phyloP scores from a whole-genome alignment of 2,329 filamentous ascomycete genomes.

The Plenodomus tracheiphilus region DNA sequence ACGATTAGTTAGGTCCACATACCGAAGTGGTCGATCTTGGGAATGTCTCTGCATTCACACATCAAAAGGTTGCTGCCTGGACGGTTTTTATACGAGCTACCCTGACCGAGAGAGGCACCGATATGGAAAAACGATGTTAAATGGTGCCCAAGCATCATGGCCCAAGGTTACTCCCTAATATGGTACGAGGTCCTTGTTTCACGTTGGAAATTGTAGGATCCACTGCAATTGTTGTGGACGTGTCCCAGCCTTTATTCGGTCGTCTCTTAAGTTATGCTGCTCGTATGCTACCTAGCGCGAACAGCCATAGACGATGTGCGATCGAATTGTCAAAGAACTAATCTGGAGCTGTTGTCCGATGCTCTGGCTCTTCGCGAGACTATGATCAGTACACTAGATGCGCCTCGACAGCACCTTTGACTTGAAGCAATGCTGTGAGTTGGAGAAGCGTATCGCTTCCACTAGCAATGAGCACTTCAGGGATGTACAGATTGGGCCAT shows the following conservation, averaged over 20 bases:
- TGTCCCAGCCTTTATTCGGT: constrained; percentile 44
- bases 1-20: background rate
- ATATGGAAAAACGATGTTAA: background rate
- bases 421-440: constrained; percentile 31
- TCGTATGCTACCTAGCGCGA: constrained; percentile 36
- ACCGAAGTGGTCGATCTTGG: background rate
- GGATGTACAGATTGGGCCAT: constrained; percentile 38
- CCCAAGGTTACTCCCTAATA: constrained; percentile 34
- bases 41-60: too few species aligned
- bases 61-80: too few species aligned
- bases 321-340: constrained; percentile 42
- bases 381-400: constrained; percentile 36
- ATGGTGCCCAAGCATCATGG: constrained; percentile 23
- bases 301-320: constrained; percentile 48
- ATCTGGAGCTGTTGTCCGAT: constrained; percentile 51
- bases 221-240: constrained; percentile 7
- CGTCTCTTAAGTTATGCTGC: constrained; percentile 47
- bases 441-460: constrained; percentile 30
- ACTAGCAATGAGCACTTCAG: constrained; percentile 37
- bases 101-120: background rate
- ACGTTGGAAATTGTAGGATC: too few species aligned
- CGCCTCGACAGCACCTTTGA: constrained; percentile 42
- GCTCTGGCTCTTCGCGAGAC: constrained; percentile 49
- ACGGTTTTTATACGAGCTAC: background rate
- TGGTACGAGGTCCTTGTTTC: constrained; percentile 18